phyloP scores from a whole-genome alignment of 2,329 filamentous ascomycete genomes.

The Aspergillus chevalieri region DNA sequence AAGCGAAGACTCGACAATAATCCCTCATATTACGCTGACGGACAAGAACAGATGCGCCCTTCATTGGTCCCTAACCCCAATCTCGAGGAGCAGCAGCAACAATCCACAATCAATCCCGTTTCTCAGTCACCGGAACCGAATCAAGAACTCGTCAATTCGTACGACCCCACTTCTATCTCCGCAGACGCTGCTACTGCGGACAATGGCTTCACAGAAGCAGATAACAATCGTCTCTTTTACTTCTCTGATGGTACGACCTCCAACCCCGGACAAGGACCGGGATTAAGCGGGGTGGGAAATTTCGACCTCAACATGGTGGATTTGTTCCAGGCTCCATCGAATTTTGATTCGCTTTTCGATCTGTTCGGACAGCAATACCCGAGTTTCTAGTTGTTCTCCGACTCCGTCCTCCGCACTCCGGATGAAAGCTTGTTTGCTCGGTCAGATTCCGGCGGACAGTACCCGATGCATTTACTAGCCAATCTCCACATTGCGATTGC shows the following conservation, averaged over 20 bases:
- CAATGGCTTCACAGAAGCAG: neutral
- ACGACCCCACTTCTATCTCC: neutral
- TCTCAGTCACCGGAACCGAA: too few species aligned
- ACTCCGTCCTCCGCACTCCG: neutral
- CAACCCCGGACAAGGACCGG: neutral
- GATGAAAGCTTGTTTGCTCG: neutral
- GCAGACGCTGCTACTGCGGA: neutral
- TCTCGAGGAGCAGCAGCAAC: neutral
- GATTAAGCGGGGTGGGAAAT: constrained; percentile 7
- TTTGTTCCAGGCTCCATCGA: constrained; percentile 24
- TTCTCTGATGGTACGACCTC: neutral
- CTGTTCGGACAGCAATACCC: constrained; percentile 27
- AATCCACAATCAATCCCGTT: too few species aligned
- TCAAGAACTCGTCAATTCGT: too few species aligned
- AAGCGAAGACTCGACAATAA: neutral
- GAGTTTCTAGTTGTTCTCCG: constrained; percentile 14
- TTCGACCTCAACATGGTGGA: constrained; percentile 29
- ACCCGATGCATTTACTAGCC: neutral
- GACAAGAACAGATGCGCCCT: neutral
- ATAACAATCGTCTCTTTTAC: neutral
- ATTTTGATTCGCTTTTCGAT: constrained; percentile 28
- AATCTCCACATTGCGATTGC: neutral
- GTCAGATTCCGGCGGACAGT: neutral
- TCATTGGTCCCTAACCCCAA: neutral
- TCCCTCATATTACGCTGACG: neutral